These are phyloP conservation scores for Colletotrichum gigasporum DNA, from an alignment of 2,329 filamentous ascomycete species.

Conservation along the genomic window DNA sequence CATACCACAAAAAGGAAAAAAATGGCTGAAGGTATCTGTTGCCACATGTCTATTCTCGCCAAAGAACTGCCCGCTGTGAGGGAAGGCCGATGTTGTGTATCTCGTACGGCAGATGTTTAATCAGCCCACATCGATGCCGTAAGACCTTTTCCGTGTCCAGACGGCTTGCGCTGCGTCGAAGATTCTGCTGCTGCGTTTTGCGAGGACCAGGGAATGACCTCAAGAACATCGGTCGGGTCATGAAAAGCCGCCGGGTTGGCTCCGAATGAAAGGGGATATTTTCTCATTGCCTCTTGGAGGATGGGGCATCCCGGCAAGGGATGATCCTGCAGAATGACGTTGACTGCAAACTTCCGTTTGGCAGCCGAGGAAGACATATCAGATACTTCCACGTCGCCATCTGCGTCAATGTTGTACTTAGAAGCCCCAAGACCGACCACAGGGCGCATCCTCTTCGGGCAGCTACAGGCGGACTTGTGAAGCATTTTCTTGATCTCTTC, in stretches of 20 bases:
- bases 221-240: not conserved
- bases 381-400: not conserved
- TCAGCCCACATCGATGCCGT: slow-evolving; percentile 11
- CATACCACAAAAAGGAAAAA: too few relatives aligned
- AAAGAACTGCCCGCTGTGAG: too few relatives aligned
- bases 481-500: not conserved
- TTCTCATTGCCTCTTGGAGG: not conserved
- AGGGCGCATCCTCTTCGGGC: not conserved
- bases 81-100: not conserved
- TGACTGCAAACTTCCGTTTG: slow-evolving; percentile 15
- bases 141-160: not conserved
- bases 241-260: slow-evolving; percentile 8
- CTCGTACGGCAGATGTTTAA: not conserved
- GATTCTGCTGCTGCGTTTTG: not conserved
- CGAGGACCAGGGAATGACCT: not conserved
- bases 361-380: not conserved
- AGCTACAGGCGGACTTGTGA: not conserved
- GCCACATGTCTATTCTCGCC: too few relatives aligned
- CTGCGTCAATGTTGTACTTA: not conserved
- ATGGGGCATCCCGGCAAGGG: slow-evolving; percentile 15
- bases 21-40: not conserved
- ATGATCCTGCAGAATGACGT: slow-evolving; percentile 12
- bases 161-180: not conserved
- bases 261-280: slow-evolving; percentile 15
- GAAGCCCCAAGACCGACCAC: not conserved